phyloP scores from a whole-genome alignment of 768 basidiomycete genomes.

The Amanita rubescens region DNA sequence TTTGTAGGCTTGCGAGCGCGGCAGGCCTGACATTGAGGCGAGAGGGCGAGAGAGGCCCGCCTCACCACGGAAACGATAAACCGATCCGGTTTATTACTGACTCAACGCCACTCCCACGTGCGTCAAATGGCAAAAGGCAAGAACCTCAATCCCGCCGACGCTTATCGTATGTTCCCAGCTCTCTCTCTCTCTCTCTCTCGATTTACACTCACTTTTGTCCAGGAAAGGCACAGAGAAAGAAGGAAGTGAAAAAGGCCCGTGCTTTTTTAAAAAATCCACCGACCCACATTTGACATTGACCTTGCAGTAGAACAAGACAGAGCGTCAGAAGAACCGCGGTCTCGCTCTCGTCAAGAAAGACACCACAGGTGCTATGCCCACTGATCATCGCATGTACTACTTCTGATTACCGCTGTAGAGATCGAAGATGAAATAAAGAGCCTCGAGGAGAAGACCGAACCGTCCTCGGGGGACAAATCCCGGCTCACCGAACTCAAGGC shows the following conservation, averaged over 20 bases:
- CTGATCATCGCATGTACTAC: neutral
- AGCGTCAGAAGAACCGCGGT: slow-evolving; percentile 73
- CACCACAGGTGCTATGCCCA: slow-evolving; percentile 53
- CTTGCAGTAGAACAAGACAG: slow-evolving; percentile 82
- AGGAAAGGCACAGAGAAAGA: slow-evolving; percentile 93
- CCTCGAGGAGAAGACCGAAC: slow-evolving; percentile 39
- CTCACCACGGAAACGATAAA: slow-evolving; percentile 21
- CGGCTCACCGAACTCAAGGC: slow-evolving; percentile 64
- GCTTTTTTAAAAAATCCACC: neutral
- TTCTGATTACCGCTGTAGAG: slow-evolving; percentile 34
- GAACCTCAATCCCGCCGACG: slow-evolving; percentile 88
- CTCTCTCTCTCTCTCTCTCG: neutral
- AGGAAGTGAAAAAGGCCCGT: slow-evolving; percentile 90
- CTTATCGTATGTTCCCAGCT: slow-evolving; percentile 58
- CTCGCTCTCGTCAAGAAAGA: slow-evolving; percentile 94
- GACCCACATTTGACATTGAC: slow-evolving; percentile 9
- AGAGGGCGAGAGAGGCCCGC: slow-evolving; percentile 30
- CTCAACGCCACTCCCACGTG: slow-evolving; percentile 16
- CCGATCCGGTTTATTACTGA: slow-evolving; percentile 22
- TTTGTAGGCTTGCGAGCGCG: slow-evolving; percentile 28
- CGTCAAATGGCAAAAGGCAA: slow-evolving; percentile 78
- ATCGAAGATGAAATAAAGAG: slow-evolving; percentile 75
- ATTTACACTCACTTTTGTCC: slow-evolving; percentile 7
- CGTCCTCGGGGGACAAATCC: slow-evolving; percentile 47
- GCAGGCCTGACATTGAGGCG: slow-evolving; percentile 15